These are phyloP conservation scores for Mycena alexandri DNA, from an alignment of 768 basidiomycete species.

Conservation along the genomic window DNA sequence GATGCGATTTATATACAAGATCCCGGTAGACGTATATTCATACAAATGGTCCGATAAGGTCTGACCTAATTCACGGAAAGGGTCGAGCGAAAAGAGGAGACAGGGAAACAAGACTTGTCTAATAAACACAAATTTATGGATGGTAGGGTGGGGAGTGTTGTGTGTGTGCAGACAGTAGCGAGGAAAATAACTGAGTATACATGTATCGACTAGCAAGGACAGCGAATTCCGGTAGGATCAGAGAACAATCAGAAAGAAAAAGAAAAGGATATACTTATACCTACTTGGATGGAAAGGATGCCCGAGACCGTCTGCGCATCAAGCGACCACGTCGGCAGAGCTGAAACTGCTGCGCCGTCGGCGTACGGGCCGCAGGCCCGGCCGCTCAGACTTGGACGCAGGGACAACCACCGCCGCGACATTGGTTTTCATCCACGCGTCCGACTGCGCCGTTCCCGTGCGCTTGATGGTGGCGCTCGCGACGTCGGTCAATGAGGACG, in stretches of 20 bases:
- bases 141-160: slow-evolving; percentile 38
- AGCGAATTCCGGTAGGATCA: slow-evolving; percentile 32
- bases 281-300: slow-evolving; percentile 15
- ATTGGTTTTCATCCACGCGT: slow-evolving; percentile 86
- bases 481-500: slow-evolving; percentile 64
- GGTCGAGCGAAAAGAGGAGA: slow-evolving; percentile 9
- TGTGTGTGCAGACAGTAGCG: slow-evolving; percentile 31
- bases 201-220: slow-evolving; percentile 36
- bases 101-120: slow-evolving; percentile 24
- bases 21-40: slow-evolving; percentile 4
- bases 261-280: slow-evolving; percentile 8
- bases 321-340: slow-evolving; percentile 87
- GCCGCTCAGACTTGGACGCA: slow-evolving; percentile 78
- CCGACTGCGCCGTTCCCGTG: slow-evolving; percentile 51
- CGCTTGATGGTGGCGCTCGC: slow-evolving; percentile 58
- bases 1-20: slow-evolving; percentile 13
- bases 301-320: slow-evolving; percentile 34
- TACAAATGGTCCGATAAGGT: slow-evolving; percentile 10
- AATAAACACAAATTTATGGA: slow-evolving; percentile 29
- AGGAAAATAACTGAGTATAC: slow-evolving; percentile 28
- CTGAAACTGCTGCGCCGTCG: slow-evolving; percentile 90
- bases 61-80: slow-evolving; percentile 1
- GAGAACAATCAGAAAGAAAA: slow-evolving; percentile 28
- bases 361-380: slow-evolving; percentile 78
- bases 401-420: slow-evolving; percentile 78